Conservation (phyloP, 2,329 filamentous ascomycete genomes). For the Pyrenophora tritici-repentis region DNA sequence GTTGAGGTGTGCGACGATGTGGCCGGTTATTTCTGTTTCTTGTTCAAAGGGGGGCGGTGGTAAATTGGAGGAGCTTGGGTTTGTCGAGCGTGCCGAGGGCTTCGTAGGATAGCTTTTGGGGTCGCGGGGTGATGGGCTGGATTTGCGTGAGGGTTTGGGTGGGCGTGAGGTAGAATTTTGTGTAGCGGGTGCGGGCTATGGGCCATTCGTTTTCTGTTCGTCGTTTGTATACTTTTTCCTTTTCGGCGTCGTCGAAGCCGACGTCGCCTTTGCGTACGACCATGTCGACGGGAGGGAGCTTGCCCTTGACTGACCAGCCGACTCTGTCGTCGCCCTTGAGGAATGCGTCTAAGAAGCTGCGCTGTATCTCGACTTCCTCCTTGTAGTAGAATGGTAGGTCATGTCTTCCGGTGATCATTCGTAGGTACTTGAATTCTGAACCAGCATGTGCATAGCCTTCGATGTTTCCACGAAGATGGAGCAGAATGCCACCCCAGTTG, state of each 20-base stretch:
- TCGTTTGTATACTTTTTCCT: conserved; percentile 61
- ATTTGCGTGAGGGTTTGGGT: conserved; percentile 49
- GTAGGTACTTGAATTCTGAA: conserved; percentile 69
- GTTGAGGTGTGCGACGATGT: conserved; percentile 67
- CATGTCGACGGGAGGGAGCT: conserved; percentile 64
- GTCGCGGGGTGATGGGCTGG: conserved; percentile 33
- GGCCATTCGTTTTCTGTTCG: conserved; percentile 69
- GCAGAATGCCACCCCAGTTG: conserved; percentile 72
- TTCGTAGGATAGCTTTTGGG: conserved; percentile 59
- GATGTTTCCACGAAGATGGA: conserved; percentile 72
- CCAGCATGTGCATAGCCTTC: conserved; percentile 67
- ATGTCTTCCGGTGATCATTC: conserved; percentile 71
- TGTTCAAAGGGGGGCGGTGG: conserved; percentile 61
- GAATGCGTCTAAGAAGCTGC: conserved; percentile 71
- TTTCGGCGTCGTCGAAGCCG: conserved; percentile 67
- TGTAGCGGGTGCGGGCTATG: conserved; percentile 67
- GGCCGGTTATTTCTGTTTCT: conserved; percentile 72
- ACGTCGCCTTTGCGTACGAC: conserved; percentile 69
- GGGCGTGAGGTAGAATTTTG: conserved; percentile 62
- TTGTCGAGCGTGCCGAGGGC: conserved; percentile 63
- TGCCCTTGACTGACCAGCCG: conserved; percentile 65
- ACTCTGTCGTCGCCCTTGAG: conserved; percentile 67
- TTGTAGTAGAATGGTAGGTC: conserved; percentile 74
- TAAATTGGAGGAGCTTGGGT: conserved; percentile 62
- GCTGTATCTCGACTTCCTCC: conserved; percentile 70